Base-by-base conservation (phyloP, 2,329 filamentous ascomycete genomes). In the Onygena corvina region DNA sequence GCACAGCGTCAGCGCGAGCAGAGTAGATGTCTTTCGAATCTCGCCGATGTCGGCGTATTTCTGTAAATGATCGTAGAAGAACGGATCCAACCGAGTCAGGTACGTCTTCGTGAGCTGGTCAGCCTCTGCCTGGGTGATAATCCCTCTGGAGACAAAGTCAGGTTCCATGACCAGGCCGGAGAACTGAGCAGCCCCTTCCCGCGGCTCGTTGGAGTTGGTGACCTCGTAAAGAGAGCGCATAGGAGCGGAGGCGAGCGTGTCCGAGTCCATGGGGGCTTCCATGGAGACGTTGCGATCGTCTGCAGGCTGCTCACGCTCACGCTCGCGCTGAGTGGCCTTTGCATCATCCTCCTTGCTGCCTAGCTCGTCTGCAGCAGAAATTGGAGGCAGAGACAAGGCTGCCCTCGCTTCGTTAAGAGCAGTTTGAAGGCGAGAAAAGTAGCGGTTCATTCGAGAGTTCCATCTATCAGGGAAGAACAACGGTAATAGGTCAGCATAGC, bases 221-320 rank as follows among this genome's bases (percentile, higher is more conserved):
- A 73, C 70, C 58, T 73, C 69, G 47, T 73, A 74, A 7, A 73
- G 56, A 16, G 71, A 73, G 27, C 71, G 68, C 61, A 71, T 74
- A 20, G 68, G 70, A 52, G 61, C 68, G 46, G 58, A 72, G 52
- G 61, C 67, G 52, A 62, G 58, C 38, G 61, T 63, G 59, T 60
- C 52, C 8, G 45, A 36, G 12, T 23, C 44, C 14, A 49, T 45
- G 33, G 18, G 31, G 11, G 11, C 48, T 12, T 53, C 51, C 9
- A 50, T 23, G 4, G 44, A 4, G 20, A 50, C 47, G 11, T n/a
- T n/a, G n/a, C n/a, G n/a, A n/a, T n/a, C n/a, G n/a, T n/a, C n/a
- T n/a, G n/a, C n/a, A n/a, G 34, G 25, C 3, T 27, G 44, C 23
- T 50, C 51, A 23, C 50, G 48, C 11, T 5, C 42, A 14, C n/a